Conservation (phyloP, 2,329 filamentous ascomycete species). For the Neofusicoccum umdonicola region DNA sequence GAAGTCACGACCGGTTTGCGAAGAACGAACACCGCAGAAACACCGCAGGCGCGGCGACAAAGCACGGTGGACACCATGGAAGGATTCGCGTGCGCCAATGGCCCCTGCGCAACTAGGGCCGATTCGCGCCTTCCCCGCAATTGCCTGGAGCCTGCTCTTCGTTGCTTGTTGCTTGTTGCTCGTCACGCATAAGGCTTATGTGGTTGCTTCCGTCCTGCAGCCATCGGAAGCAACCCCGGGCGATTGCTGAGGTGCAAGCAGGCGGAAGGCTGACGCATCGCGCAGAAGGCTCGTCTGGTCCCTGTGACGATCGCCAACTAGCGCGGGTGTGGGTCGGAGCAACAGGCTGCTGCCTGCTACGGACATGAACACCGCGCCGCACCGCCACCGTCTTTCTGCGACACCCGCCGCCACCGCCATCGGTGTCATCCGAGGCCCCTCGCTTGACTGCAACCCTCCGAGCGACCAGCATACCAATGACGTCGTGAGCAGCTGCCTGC, state of each 20-base stretch:
- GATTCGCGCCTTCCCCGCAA: neutral
- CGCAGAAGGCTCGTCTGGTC: neutral
- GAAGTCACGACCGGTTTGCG: neutral
- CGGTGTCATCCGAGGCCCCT: neutral
- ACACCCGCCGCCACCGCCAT: neutral
- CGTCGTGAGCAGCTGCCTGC: neutral
- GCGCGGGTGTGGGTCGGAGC: neutral
- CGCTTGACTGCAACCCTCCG: neutral
- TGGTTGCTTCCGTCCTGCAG: no score
- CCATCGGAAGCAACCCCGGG: no score
- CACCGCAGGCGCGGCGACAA: neutral
- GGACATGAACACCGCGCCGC: neutral
- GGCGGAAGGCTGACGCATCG: no score
- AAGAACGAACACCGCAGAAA: neutral
- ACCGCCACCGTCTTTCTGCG: neutral
- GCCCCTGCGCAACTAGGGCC: neutral
- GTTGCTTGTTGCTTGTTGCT: no score
- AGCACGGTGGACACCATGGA: neutral
- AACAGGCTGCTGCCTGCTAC: no score
- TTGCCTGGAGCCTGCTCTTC: neutral
- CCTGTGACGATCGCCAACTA: neutral
- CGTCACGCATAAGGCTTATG: no score
- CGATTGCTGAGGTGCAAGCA: no score
- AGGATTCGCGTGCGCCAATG: neutral
- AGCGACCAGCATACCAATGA: neutral